phyloP scores from a whole-genome alignment of 495 filamentous ascomycete genomes.

The Bombardia bombarda region DNA sequence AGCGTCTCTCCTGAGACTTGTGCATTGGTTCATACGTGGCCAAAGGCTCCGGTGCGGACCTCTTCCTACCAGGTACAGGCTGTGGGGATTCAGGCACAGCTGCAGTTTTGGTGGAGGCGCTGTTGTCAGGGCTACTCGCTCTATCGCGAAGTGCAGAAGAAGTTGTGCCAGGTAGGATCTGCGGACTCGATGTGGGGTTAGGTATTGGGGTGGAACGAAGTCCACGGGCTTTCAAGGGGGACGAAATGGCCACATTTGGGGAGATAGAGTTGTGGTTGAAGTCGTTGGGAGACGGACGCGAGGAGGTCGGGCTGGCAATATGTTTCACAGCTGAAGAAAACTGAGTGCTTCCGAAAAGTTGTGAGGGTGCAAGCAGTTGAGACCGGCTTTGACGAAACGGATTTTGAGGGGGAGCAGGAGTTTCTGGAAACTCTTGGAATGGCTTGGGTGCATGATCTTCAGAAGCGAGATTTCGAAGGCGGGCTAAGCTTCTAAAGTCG shows the following conservation, averaged over 20 bases:
- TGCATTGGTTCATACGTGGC: constrained; percentile 25
- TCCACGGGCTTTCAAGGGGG: constrained; percentile 34
- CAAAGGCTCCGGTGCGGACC: constrained; percentile 17
- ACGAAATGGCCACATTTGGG: constrained; percentile 29
- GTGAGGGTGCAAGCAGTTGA: constrained; percentile 32
- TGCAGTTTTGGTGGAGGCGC: constrained; percentile 7
- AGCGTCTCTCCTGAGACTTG: constrained; percentile 26
- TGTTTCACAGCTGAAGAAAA: constrained; percentile 33
- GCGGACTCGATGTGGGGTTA: constrained; percentile 28
- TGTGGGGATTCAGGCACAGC: constrained; percentile 21
- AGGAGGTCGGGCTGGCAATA: constrained; percentile 41
- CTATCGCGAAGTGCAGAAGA: constrained; percentile 5
- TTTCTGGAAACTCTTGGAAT: constrained; percentile 29
- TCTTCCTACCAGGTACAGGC: constrained; percentile 4
- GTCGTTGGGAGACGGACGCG: constrained; percentile 37
- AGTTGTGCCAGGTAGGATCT: constrained; percentile 14
- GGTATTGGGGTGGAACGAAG: constrained; percentile 28
- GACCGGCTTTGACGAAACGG: constrained; percentile 30
- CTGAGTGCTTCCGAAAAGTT: constrained; percentile 38
- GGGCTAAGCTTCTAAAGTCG: constrained; percentile 11
- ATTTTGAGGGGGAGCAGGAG: constrained; percentile 30
- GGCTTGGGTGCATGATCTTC: constrained; percentile 6
- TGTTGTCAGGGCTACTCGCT: constrained; percentile 12
- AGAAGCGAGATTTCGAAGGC: constrained; percentile 4
- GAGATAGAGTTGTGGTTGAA: constrained; percentile 29